These are phyloP conservation scores for Kodamaea jinghongensis DNA, from an alignment of 805 yeast genomes.

Conservation along the genomic window DNA sequence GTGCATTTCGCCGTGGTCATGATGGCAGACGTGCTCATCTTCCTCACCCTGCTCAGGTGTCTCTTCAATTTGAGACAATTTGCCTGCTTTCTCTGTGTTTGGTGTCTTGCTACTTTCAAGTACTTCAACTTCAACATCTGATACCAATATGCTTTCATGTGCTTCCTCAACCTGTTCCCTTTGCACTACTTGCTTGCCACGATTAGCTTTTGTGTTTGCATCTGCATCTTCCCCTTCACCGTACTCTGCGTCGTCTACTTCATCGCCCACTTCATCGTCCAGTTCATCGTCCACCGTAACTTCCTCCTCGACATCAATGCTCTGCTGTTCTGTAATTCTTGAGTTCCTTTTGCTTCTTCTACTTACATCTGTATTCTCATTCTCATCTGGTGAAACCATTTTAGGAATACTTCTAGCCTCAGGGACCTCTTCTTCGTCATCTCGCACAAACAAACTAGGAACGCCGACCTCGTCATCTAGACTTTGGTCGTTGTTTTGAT, in stretches of 20 bases:
- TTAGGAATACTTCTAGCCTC: neutral
- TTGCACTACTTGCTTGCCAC: too few relatives aligned
- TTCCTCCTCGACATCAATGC: slow-evolving; percentile 10
- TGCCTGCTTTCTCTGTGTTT: too few relatives aligned
- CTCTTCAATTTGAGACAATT: too few relatives aligned
- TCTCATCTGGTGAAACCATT: too few relatives aligned
- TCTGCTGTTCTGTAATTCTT: neutral
- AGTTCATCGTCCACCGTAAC: slow-evolving; percentile 14
- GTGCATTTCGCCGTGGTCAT: neutral
- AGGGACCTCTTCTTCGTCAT: neutral
- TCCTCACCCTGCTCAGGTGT: too few relatives aligned
- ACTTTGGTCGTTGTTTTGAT: neutral
- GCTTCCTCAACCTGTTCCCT: neutral
- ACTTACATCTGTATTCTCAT: too few relatives aligned
- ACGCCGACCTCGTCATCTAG: neutral
- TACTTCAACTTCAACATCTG: too few relatives aligned
- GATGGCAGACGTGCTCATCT: neutral
- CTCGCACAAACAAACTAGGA: neutral
- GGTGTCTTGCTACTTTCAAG: too few relatives aligned
- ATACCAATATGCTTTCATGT: too few relatives aligned
- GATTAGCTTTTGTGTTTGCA: too few relatives aligned
- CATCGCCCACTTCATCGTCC: neutral
- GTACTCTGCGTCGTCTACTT: too few relatives aligned
- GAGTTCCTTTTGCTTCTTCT: neutral
- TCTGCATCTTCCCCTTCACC: slow-evolving; percentile 8